Evolutionary conservation across 768 basidiomycete genomes (phyloP), one percentile per base, ranked within the genome.

Genomic region (Tephrocybe sp.): DNA sequence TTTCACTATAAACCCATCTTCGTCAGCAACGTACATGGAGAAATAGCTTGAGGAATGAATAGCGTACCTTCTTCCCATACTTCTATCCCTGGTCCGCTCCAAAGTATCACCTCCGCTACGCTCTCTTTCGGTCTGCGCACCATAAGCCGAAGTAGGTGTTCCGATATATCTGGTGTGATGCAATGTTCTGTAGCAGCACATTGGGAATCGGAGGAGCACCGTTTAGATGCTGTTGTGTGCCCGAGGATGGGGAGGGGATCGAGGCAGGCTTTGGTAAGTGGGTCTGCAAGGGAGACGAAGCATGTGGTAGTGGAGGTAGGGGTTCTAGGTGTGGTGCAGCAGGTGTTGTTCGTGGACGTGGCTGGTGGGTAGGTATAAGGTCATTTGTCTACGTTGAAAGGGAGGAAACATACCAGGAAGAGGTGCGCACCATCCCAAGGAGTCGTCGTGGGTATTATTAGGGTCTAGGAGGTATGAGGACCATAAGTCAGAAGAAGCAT

Each of bases 21-120:
- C n/a, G n/a, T n/a, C n/a, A n/a, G n/a, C n/a, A n/a, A n/a, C n/a
- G n/a, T n/a, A n/a, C n/a, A n/a, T n/a, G n/a, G n/a, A n/a, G n/a
- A n/a, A n/a, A n/a, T n/a, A n/a, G n/a, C n/a, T n/a, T n/a, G n/a
- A n/a, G n/a, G n/a, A n/a, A n/a, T n/a, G n/a, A n/a, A n/a, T n/a
- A n/a, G 60, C 70, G 23, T 54, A 84, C 87, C 82, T 74, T 86
- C 76, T 45, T 84, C 79, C 67, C 74, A 77, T 1, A 93, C 71
- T 64, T 91, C 88, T 15, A 57, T 57, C 8, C 66, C 68, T 4
- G 87, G 82, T 0, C 91, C 91, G 50, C 76, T 82, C 88, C 90
- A 94, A 2, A 93, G 61, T 3, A 92, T 64, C 1, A 82, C 69
- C 33, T 70, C 62, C 27, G 73, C 55, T 13, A 45, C 41, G 42